Conservation (phyloP, 495 filamentous ascomycete genomes). For the Glarea lozoyensis region DNA sequence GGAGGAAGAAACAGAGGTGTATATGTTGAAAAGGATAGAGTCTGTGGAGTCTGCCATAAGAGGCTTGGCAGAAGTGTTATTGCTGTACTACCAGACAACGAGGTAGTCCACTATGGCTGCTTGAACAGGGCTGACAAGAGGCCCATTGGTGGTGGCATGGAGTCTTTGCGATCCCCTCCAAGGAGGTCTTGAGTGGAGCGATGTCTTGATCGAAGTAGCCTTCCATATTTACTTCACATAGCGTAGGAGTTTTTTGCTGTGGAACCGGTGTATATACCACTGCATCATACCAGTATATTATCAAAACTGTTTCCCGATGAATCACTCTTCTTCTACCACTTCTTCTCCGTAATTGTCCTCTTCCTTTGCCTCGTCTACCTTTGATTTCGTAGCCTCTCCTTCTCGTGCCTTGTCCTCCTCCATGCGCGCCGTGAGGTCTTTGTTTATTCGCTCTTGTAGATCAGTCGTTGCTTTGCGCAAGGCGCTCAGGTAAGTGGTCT, state of each 20-base stretch:
- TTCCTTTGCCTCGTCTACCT: constrained; percentile 52
- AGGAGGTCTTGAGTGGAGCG: constrained; percentile 1
- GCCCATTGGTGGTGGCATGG: constrained; percentile 4
- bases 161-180: constrained; percentile 6
- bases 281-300: constrained; percentile 5
- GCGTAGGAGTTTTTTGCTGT: constrained; percentile 5
- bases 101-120: constrained; percentile 80
- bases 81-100: constrained; percentile 42
- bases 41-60: constrained; percentile 89
- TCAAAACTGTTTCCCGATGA: constrained; percentile 17
- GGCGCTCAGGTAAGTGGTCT: constrained; percentile 56
- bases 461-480: constrained; percentile 51
- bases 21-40: constrained; percentile 73
- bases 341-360: constrained; percentile 88
- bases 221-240: constrained; percentile 3
- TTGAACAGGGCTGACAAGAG: constrained; percentile 33
- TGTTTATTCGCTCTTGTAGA: constrained; percentile 71
- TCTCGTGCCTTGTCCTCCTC: constrained; percentile 58
- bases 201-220: neutral
- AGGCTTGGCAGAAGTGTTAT: constrained; percentile 84
- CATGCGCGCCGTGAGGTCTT: constrained; percentile 78
- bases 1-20: constrained; percentile 62
- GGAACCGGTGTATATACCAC: constrained; percentile 1
- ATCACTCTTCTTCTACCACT: constrained; percentile 44
- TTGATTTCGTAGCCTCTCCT: constrained; percentile 21